Conservation (phyloP, 2,329 filamentous ascomycete species). For the Laburnicola sp. region DNA sequence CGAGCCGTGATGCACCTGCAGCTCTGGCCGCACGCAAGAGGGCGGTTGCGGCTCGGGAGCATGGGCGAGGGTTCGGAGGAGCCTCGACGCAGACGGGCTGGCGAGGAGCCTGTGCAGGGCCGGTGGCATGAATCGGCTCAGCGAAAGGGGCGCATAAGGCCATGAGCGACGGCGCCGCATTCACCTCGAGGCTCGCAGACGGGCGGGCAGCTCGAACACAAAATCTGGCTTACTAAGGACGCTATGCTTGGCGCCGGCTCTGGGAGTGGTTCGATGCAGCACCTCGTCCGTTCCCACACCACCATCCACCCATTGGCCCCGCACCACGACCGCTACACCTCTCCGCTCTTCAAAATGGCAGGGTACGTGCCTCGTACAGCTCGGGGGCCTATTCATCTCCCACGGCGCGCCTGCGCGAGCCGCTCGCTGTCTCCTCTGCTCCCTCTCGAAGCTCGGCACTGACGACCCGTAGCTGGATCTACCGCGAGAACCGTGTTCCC, state of each 20-base stretch:
- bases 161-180: constrained; percentile 22
- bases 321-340: constrained; percentile 29
- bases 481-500: constrained; percentile 77
- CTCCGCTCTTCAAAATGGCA: constrained; percentile 48
- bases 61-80: constrained; percentile 41
- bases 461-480: constrained; percentile 51
- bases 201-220: constrained; percentile 1
- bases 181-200: not conserved
- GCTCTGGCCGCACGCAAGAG: constrained; percentile 20
- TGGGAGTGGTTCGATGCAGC: constrained; percentile 32
- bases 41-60: constrained; percentile 23
- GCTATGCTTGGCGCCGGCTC: constrained; percentile 9
- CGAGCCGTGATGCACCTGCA: constrained; percentile 18
- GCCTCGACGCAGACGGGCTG: constrained; percentile 48
- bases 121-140: constrained; percentile 47
- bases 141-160: constrained; percentile 15
- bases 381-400: constrained; percentile 2
- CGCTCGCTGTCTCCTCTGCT: constrained; percentile 13
- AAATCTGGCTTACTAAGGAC: constrained; percentile 23
- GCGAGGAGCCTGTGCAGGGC: constrained; percentile 51
- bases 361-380: constrained; percentile 43
- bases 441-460: constrained; percentile 28
- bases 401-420: constrained; percentile 14
- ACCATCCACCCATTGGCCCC: constrained; percentile 41
- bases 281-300: constrained; percentile 29